These are phyloP conservation scores for Vigna unguiculata DNA, from an alignment of 306 rosid genomes.

Conservation along the genomic window DNA sequence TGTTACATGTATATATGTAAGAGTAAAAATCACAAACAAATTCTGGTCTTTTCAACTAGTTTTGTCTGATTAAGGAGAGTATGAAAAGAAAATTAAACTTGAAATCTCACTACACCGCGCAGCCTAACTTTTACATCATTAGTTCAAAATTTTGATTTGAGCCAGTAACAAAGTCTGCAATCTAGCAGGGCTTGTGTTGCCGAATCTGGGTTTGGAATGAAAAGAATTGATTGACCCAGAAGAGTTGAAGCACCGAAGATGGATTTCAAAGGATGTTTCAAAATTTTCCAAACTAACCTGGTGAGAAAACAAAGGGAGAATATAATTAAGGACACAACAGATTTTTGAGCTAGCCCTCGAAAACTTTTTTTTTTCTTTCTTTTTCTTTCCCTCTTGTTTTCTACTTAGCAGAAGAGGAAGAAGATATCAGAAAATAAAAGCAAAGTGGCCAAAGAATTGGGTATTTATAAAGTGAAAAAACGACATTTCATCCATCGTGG, in stretches of 20 bases:
- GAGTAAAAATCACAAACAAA: background rate
- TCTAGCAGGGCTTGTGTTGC: constrained; percentile 38
- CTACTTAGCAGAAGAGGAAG: constrained; percentile 52
- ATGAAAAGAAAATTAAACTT: constrained; percentile 10
- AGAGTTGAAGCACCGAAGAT: constrained; percentile 59
- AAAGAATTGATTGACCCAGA: constrained; percentile 54
- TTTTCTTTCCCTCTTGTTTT: constrained; percentile 35
- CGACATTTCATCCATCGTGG: constrained; percentile 57
- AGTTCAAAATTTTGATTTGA: constrained; percentile 33
- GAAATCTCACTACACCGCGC: constrained; percentile 24
- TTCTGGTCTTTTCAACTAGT: constrained; percentile 12
- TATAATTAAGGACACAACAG: constrained; percentile 57
- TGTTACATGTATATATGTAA: background rate
- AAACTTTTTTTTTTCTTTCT: constrained; percentile 20
- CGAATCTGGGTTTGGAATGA: constrained; percentile 54
- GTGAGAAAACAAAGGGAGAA: constrained; percentile 61
- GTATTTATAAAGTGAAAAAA: constrained; percentile 71
- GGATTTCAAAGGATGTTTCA: constrained; percentile 50
- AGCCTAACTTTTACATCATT: constrained; percentile 40
- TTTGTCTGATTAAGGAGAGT: constrained; percentile 36
- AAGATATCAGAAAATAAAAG: constrained; percentile 68
- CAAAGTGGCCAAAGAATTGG: constrained; percentile 56
- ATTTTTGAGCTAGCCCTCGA: constrained; percentile 56
- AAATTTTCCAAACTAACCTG: constrained; percentile 68
- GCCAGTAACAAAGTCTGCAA: constrained; percentile 38